Percentiles rank a stretch among this genome's conserved stretches.
Conservation (phyloP, 495 filamentous ascomycete species). For the Neurospora hispaniola region DNA sequence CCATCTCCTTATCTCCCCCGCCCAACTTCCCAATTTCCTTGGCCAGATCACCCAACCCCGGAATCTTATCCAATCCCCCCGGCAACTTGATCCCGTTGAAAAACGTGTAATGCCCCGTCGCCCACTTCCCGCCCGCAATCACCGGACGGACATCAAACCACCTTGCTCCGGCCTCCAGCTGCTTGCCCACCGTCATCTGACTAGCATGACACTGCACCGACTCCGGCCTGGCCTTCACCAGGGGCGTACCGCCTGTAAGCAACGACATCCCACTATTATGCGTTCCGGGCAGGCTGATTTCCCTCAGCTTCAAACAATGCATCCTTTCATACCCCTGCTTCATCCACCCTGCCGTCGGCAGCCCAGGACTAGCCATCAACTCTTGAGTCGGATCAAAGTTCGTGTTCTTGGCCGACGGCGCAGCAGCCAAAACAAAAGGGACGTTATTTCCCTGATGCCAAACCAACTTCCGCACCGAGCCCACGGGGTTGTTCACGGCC, state of each 20-base stretch:
- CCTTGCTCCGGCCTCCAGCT: background rate
- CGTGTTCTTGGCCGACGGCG: background rate
- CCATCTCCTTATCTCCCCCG: background rate
- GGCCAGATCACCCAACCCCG: background rate
- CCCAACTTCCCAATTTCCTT: background rate
- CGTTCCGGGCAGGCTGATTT: background rate
- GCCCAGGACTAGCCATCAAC: background rate
- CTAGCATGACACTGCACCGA: background rate
- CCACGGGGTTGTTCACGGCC: background rate
- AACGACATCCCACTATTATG: background rate
- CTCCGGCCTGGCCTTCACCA: background rate
- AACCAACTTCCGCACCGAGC: background rate
- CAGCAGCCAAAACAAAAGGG: background rate
- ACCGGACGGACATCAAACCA: conserved; percentile 3
- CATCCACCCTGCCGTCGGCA: background rate
- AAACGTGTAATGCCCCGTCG: background rate
- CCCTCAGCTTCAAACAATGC: background rate
- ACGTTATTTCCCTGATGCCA: conserved; percentile 1
- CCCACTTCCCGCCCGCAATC: background rate
- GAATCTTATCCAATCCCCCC: background rate
- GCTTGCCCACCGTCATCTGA: background rate
- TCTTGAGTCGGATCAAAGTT: background rate
- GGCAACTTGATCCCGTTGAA: background rate
- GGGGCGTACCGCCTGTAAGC: background rate
- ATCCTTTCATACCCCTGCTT: background rate